phyloP scores from a whole-genome alignment of 139 green algal species.

The Diplosphaera chodatii region DNA sequence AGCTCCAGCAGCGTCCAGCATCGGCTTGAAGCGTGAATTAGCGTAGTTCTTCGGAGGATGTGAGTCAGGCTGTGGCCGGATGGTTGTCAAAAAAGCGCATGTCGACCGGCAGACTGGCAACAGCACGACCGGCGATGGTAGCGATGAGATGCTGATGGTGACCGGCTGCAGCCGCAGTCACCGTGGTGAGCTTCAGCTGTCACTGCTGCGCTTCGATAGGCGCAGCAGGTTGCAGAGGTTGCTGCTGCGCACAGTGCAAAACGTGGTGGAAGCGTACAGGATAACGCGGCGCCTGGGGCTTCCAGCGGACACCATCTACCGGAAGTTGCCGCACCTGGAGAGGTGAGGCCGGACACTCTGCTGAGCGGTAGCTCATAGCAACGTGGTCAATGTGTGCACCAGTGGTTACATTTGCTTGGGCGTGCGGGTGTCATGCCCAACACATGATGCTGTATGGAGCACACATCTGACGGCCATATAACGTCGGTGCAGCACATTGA shows the following conservation, averaged over 20 bases:
- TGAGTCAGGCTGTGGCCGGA: too few species aligned
- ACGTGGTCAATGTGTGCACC: too few species aligned
- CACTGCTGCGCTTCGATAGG: not conserved
- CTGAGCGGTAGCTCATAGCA: too few species aligned
- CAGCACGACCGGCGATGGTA: not conserved
- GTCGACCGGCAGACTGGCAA: not conserved
- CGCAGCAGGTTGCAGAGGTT: not conserved
- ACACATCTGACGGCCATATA: too few species aligned
- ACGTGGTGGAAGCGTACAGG: not conserved
- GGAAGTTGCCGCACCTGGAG: not conserved
- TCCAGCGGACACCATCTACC: not conserved
- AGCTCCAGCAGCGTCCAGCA: too few species aligned
- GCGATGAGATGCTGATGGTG: not conserved
- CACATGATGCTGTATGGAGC: too few species aligned
- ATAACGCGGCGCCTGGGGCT: not conserved
- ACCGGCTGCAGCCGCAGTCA: not conserved
- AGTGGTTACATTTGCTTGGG: too few species aligned
- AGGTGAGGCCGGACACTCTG: not conserved
- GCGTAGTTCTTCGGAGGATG: too few species aligned
- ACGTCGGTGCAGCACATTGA: too few species aligned
- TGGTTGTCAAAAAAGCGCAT: too few species aligned
- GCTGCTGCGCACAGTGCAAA: not conserved
- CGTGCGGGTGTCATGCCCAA: too few species aligned
- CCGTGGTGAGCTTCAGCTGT: not conserved
- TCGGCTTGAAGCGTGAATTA: too few species aligned